Conservation (phyloP, 208 protist species). For the Trypanosoma caninum region DNA sequence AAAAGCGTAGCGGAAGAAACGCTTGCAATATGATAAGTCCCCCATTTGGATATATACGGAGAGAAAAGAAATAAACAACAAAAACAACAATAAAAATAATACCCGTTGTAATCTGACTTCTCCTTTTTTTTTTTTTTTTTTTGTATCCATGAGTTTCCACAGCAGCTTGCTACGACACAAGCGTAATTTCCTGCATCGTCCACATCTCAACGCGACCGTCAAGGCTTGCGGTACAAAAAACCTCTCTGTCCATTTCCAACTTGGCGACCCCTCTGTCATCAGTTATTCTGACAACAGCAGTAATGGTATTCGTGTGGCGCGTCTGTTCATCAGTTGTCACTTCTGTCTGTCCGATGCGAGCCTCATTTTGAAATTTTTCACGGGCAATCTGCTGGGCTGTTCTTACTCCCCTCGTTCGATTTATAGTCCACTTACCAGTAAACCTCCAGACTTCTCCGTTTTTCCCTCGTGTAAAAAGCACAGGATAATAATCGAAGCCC, state of each 20-base stretch:
- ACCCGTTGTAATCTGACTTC: not conserved
- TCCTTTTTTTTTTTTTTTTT: not conserved
- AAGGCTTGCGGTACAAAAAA: slow-evolving; percentile 30
- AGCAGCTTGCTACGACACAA: not conserved
- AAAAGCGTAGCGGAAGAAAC: too few species aligned
- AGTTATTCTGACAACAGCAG: slow-evolving; percentile 7
- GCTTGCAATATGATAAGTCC: too few species aligned
- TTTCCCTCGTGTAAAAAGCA: slow-evolving; percentile 15
- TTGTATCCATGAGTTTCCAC: not conserved
- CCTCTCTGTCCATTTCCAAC: not conserved
- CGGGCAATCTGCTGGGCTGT: slow-evolving; percentile 23
- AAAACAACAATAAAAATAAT: slow-evolving; percentile 1
- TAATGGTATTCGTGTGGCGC: slow-evolving; percentile 32
- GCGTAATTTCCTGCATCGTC: slow-evolving; percentile 21
- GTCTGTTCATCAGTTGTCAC: slow-evolving; percentile 13
- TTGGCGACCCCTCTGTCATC: not conserved
- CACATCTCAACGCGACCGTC: slow-evolving; percentile 34
- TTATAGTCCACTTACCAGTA: slow-evolving; percentile 15
- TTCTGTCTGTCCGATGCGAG: slow-evolving; percentile 13
- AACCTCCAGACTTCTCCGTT: slow-evolving; percentile 11
- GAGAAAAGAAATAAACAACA: not conserved
- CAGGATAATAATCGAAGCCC: slow-evolving; percentile 29
- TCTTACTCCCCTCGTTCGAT: slow-evolving; percentile 6
- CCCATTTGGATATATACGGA: too few species aligned
- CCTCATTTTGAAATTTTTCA: slow-evolving; percentile 29